These are phyloP conservation scores for Saitozyma sp. DNA, from an alignment of 768 basidiomycete species.

Conservation along the genomic window DNA sequence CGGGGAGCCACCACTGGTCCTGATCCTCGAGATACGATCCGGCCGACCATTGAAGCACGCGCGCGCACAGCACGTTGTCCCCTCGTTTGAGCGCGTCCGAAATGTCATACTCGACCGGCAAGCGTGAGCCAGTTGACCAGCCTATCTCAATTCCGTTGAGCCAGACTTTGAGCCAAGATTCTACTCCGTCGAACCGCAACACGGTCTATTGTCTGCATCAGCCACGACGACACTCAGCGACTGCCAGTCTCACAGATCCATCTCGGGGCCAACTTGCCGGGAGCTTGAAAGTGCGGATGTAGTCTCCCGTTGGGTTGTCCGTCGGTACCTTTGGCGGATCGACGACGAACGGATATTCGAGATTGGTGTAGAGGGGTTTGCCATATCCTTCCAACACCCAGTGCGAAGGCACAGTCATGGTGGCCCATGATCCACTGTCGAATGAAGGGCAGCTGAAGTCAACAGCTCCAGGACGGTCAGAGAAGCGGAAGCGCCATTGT, in stretches of 20 bases:
- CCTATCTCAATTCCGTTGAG: slow-evolving; percentile 1
- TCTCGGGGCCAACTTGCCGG: not conserved
- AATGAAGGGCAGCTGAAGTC: too few relatives aligned
- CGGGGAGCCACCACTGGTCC: slow-evolving; percentile 14
- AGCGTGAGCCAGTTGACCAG: not conserved
- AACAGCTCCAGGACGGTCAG: too few relatives aligned
- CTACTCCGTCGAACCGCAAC: slow-evolving; percentile 6
- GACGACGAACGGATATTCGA: slow-evolving; percentile 1
- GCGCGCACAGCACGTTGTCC: not conserved
- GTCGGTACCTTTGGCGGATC: slow-evolving; percentile 5
- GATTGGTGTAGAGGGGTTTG: not conserved
- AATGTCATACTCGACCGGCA: slow-evolving; percentile 11
- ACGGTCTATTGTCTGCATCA: not conserved
- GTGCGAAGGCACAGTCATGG: not conserved
- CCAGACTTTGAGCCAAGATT: slow-evolving; percentile 9
- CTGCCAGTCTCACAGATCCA: not conserved
- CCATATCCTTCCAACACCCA: slow-evolving; percentile 8
- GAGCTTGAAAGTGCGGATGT: not conserved
- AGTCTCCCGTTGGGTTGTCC: slow-evolving; percentile 7
- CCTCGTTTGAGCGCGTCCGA: not conserved
- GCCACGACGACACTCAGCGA: not conserved
- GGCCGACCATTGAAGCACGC: slow-evolving; percentile 10
- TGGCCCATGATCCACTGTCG: too few relatives aligned
- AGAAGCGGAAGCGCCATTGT: too few relatives aligned
- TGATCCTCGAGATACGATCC: slow-evolving; percentile 9